Base-by-base conservation (phyloP, 1,139 yeast genomes). In the Pichia sp. region DNA sequence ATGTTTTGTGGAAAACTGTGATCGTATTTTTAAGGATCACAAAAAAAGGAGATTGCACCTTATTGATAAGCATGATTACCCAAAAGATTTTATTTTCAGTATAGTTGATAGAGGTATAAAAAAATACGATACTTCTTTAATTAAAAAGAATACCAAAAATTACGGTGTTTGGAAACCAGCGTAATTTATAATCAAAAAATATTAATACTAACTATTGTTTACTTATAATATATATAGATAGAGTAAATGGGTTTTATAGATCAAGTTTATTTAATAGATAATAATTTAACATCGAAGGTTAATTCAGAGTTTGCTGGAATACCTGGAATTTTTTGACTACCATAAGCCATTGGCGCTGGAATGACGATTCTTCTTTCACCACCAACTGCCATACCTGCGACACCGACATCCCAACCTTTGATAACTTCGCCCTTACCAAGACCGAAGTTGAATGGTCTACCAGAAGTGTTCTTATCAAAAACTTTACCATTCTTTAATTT, bases 401-500 rank as follows among this genome's bases (percentile, higher is more conserved):
- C 94, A 73, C 98, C 98, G 58, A 89, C 75, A 64, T 91, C 99
- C 83, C 95, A 91, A 51, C 97, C 98, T 68, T 86, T 87, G 72
- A 93, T 93, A 60, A 95, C 96, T 69, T 93, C 97, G 61, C 98
- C 98, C 65, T 84, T 86, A 58, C 98, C 98, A 55, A 91, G 77
- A 52, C 77, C 78, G 69, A 91, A 93, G 50, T 70, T 68, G 65
- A 93, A 91, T 59, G 99, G 98, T 72, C 87, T 89, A 56, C 99
- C 99, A 52, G 82, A 76, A 56, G 96, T 88, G 78, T 91, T 91
- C 68, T 91, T 88, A 74, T 91, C 99, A 58, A 91, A 91, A 36
- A 85, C 91, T 65, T 85, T 86, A 54, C 97, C 98, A 70, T 88
- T 88, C 72, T 84, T 83, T 64, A 91, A 80, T 72, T 91, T 91